A percentile compares a stretch with the other conserved stretches of the same genome.
phyloP scores from a whole-genome alignment of 768 basidiomycete genomes.

The Leucosporidium yakuticum region DNA sequence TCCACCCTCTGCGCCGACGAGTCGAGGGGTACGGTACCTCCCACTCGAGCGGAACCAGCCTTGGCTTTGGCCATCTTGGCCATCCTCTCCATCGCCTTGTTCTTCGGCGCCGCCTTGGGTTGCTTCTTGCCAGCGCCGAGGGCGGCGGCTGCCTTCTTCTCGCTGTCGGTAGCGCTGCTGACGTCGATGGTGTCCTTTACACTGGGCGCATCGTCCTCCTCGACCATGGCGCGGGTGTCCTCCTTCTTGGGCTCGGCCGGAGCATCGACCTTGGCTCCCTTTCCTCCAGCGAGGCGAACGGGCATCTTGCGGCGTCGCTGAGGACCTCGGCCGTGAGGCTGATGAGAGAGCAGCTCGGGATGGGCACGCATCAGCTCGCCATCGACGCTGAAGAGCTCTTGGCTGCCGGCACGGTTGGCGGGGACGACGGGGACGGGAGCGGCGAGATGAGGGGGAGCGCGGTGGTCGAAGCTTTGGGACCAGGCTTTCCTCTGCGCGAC shows the following conservation, averaged over 20 bases:
- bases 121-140: not conserved
- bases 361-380: no score
- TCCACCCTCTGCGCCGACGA: no score
- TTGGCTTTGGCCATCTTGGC: slow-evolving; percentile 7
- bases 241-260: slow-evolving; percentile 11
- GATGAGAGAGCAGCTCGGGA: no score
- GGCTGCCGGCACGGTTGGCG: no score
- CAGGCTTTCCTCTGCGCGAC: not conserved
- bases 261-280: slow-evolving; percentile 1
- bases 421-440: no score
- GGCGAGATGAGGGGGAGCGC: not conserved
- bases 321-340: no score
- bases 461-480: not conserved
- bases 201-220: not conserved
- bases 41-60: not conserved
- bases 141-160: not conserved
- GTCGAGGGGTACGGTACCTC: no score
- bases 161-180: no score
- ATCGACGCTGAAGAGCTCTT: no score
- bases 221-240: slow-evolving; percentile 6
- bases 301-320: not conserved
- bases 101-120: slow-evolving; percentile 1
- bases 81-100: not conserved
- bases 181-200: no score
- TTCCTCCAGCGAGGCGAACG: not conserved